Evolutionary conservation across 2,329 filamentous ascomycete species (phyloP).

Genomic region (Arthrinium phaeospermum): DNA sequence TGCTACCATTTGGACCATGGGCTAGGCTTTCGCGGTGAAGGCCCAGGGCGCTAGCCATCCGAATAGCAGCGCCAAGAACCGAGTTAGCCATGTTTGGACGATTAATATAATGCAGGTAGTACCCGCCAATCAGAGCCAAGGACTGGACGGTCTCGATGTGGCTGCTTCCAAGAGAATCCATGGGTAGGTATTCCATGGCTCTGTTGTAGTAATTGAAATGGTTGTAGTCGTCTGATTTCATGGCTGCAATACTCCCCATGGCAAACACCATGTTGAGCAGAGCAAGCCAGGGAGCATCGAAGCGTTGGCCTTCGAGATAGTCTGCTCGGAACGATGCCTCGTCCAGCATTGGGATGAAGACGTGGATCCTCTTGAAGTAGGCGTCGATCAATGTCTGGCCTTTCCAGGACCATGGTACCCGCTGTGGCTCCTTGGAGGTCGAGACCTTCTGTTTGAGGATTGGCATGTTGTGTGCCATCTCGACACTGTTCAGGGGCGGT

Average conservation of each 20-base stretch:
- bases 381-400: constrained; percentile 73
- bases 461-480: constrained; percentile 52
- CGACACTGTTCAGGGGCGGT: constrained; percentile 52
- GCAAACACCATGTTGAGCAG: constrained; percentile 79
- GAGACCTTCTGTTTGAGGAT: constrained; percentile 48
- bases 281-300: constrained; percentile 73
- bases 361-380: constrained; percentile 77
- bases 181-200: constrained; percentile 68
- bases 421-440: constrained; percentile 53
- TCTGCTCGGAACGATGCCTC: constrained; percentile 72
- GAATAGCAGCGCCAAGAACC: constrained; percentile 71
- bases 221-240: constrained; percentile 67
- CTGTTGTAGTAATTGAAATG: constrained; percentile 74
- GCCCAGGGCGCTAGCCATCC: constrained; percentile 77
- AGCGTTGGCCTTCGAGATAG: constrained; percentile 66
- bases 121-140: constrained; percentile 73
- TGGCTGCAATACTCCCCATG: constrained; percentile 73
- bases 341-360: constrained; percentile 76
- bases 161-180: constrained; percentile 72
- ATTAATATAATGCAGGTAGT: constrained; percentile 80
- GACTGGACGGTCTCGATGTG: constrained; percentile 78
- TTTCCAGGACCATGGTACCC: constrained; percentile 65
- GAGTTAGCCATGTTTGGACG: constrained; percentile 78
- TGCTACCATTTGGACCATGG: constrained; percentile 40
- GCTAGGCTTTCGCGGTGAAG: constrained; percentile 68